These are phyloP conservation scores for Schwanniomyces sp. DNA, from an alignment of 805 yeast species.

Conservation along the genomic window DNA sequence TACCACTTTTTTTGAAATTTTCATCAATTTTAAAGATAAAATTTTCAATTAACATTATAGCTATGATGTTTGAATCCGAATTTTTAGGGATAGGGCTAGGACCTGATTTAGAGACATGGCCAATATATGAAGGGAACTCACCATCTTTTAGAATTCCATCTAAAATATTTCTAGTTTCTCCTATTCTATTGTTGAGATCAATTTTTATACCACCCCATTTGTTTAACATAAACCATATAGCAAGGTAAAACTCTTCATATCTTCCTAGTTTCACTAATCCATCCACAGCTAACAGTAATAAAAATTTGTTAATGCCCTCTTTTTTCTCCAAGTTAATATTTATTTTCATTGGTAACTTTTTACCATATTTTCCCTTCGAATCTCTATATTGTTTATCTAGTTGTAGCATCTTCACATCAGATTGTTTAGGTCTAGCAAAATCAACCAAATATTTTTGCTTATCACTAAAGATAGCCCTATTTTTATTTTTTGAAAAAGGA, in stretches of 20 bases:
- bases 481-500: slow-evolving; percentile 19
- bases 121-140: slow-evolving; percentile 2
- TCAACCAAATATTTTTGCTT: slow-evolving; percentile 29
- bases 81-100: neutral
- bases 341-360: slow-evolving; percentile 8
- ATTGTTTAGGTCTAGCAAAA: slow-evolving; percentile 23
- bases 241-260: slow-evolving; percentile 24
- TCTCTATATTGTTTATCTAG: slow-evolving; percentile 13
- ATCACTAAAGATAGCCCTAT: slow-evolving; percentile 23
- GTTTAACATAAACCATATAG: slow-evolving; percentile 32
- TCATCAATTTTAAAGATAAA: slow-evolving; percentile 34
- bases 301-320: slow-evolving; percentile 28
- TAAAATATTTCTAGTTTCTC: slow-evolving; percentile 3
- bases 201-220: slow-evolving; percentile 34
- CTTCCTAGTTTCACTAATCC: slow-evolving; percentile 30
- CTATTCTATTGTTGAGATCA: slow-evolving; percentile 2
- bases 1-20: slow-evolving; percentile 13
- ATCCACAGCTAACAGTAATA: slow-evolving; percentile 29
- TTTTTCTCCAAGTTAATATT: slow-evolving; percentile 7
- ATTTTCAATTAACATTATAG: slow-evolving; percentile 30
- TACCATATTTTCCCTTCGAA: slow-evolving; percentile 21
- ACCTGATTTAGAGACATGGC: neutral
- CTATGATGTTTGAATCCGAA: slow-evolving; percentile 15
- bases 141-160: slow-evolving; percentile 5
- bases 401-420: slow-evolving; percentile 15